Base-by-base conservation (phyloP, 495 filamentous ascomycete genomes). In the Chaetomidium leptoderma region DNA sequence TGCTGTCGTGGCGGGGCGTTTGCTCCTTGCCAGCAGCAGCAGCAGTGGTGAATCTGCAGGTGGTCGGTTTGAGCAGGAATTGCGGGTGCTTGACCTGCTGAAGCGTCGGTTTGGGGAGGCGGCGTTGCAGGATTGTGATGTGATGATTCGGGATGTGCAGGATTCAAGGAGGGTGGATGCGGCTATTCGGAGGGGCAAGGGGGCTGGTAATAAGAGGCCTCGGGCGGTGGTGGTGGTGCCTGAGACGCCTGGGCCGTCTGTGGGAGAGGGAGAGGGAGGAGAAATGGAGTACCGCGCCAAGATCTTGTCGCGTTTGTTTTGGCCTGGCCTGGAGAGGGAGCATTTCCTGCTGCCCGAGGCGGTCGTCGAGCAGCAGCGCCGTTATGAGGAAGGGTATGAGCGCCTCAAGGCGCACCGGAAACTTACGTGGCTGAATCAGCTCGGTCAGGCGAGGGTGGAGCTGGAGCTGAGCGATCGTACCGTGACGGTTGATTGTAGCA, bases 291-390 rank as follows among this genome's bases (percentile, higher is more conserved):
- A 76, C n/a, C 86, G 92, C 59, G 82, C 90, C 7, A 89, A 92
- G 55, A 92, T 97, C 46, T 75, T 97, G 5, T 96, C 90, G 0
- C 82, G 89, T n/a, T 83, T 95, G 63, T 99, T 92, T 77, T 99
- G 93, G 93, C 92, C 95, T 0, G 76, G 85, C 2, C 75, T 97
- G 11, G 86, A 90, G 40, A 82, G 87, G 19, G 88, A 92, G 61
- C 77, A 78, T 24, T 97, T 95, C 72, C 67, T 74, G 32, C 72
- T 95, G 10, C 93, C 95, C 4, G 51, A 72, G 0, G 76, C 77
- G 33, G 84, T 97, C 33, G 53, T 70, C 5, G 66, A 78, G 2
- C 71, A 89, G 26, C 89, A 92, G 69, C 71, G 81, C 49, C 75
- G 72, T 23, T 98, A 96, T 73, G 82, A 86, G 43, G 63, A 70